Evolutionary conservation across 169 alveolate genomes (phyloP).

Genomic region (Theileria equi): DNA sequence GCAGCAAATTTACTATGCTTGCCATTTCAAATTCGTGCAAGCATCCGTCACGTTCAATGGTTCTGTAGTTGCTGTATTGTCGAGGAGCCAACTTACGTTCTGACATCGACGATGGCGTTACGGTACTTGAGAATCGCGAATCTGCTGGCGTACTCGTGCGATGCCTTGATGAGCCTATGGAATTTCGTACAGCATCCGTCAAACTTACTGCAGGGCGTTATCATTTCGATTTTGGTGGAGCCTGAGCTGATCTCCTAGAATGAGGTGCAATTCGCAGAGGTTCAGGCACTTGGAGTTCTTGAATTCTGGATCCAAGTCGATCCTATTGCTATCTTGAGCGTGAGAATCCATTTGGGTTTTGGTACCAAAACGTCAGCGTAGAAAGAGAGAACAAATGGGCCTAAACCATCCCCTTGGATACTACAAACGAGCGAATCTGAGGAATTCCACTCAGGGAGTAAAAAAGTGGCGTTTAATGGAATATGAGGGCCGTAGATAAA

Average conservation of each 20-base stretch:
- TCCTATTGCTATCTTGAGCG: slow-evolving; percentile 16
- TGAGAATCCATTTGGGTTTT: slow-evolving; percentile 31
- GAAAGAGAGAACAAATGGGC: too few relatives aligned
- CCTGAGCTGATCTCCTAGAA: slow-evolving; percentile 75
- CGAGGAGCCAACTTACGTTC: slow-evolving; percentile 66
- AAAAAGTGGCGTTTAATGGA: too few relatives aligned
- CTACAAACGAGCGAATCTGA: too few relatives aligned
- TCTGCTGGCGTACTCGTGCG: slow-evolving; percentile 76
- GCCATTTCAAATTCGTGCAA: slow-evolving; percentile 87
- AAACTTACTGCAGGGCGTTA: slow-evolving; percentile 71
- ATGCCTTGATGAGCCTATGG: slow-evolving; percentile 70
- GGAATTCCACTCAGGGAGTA: too few relatives aligned
- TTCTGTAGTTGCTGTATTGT: slow-evolving; percentile 60
- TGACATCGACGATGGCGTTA: slow-evolving; percentile 77
- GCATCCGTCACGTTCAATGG: slow-evolving; percentile 81
- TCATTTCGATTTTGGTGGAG: slow-evolving; percentile 72
- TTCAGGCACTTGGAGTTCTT: slow-evolving; percentile 71
- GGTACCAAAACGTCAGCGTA: background rate
- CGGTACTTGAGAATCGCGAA: slow-evolving; percentile 77
- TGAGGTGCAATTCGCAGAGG: slow-evolving; percentile 74
- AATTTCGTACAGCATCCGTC: background rate
- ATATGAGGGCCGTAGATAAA: too few relatives aligned
- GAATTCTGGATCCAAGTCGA: slow-evolving; percentile 64
- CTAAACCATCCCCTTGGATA: too few relatives aligned
- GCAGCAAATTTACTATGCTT: slow-evolving; percentile 80